A percentile compares a stretch with the other conserved stretches of the same genome.
Evolutionary conservation across 495 filamentous ascomycete genomes (phyloP).

Genomic region (Aspergillus haitiensis): DNA sequence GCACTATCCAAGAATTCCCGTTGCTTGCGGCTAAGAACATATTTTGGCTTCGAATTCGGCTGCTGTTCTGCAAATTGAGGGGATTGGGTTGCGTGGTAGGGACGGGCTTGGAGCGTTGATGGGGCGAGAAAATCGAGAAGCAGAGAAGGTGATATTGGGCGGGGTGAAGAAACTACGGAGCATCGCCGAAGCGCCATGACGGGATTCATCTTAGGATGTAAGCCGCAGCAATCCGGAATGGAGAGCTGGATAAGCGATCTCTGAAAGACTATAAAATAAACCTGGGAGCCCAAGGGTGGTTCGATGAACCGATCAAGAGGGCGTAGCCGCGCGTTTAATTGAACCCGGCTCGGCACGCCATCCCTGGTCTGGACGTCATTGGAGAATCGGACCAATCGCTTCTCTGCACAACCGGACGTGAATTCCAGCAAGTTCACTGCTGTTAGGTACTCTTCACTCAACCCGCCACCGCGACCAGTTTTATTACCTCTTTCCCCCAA

Average conservation of each 20-base stretch:
- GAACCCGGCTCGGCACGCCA: constrained; percentile 21
- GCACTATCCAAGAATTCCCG: constrained; percentile 76
- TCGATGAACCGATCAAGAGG: constrained; percentile 8
- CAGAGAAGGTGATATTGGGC: constrained; percentile 23
- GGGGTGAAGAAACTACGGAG: constrained; percentile 22
- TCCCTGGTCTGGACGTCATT: constrained; percentile 31
- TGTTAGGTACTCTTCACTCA: constrained; percentile 15
- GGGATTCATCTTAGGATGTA: constrained; percentile 10
- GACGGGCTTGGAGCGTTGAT: constrained; percentile 30
- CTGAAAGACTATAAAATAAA: no score
- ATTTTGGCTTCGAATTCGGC: constrained; percentile 44
- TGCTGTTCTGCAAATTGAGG: constrained; percentile 5
- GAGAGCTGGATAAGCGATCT: no score
- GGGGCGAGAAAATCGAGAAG: constrained; percentile 49
- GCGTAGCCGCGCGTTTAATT: constrained; percentile 27
- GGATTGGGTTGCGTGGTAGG: constrained; percentile 35
- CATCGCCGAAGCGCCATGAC: constrained; percentile 22
- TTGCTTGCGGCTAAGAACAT: constrained; percentile 68
- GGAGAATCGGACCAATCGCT: constrained; percentile 15
- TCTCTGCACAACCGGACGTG: constrained; percentile 22
- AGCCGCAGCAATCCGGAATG: neutral
- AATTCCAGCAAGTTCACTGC: constrained; percentile 11
- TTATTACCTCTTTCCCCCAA: constrained; percentile 4
- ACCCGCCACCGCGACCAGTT: constrained; percentile 18
- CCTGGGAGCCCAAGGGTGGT: constrained; percentile 19